Percentiles rank a stretch among this genome's conserved stretches.
These are phyloP conservation scores for Piper betle DNA, from an alignment of 164 flowering plant genomes.

Conservation along the genomic window DNA sequence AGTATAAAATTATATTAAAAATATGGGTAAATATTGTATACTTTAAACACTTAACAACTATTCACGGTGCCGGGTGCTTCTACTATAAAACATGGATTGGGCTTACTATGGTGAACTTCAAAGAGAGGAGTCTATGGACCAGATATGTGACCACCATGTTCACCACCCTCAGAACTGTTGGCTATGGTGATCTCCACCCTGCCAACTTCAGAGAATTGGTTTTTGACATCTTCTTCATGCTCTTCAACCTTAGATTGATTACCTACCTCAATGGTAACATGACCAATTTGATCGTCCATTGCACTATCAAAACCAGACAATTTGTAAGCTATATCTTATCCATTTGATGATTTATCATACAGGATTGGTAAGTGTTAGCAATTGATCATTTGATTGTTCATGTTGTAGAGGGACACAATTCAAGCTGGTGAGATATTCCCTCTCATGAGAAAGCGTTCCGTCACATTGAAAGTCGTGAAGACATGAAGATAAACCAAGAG, in stretches of 20 bases:
- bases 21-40: too few species aligned
- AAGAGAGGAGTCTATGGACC: slow-evolving; percentile 32
- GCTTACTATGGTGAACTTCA: slow-evolving; percentile 29
- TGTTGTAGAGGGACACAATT: slow-evolving; percentile 68
- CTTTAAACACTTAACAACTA: too few species aligned
- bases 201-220: slow-evolving; percentile 71
- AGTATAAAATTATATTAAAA: too few species aligned
- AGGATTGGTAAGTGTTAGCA: not conserved
- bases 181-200: slow-evolving; percentile 97
- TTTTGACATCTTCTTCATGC: slow-evolving; percentile 78
- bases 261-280: slow-evolving; percentile 93
- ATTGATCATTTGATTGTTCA: too few species aligned
- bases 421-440: too few species aligned
- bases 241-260: slow-evolving; percentile 88
- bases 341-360: not conserved
- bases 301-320: slow-evolving; percentile 72
- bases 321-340: too few species aligned
- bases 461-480: too few species aligned
- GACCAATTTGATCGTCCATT: slow-evolving; percentile 97
- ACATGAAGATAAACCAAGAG: too few species aligned
- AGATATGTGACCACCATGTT: slow-evolving; percentile 77
- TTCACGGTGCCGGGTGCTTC: slow-evolving; percentile 94
- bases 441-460: too few species aligned
- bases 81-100: slow-evolving; percentile 85
- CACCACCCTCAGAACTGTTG: slow-evolving; percentile 88